phyloP scores from a whole-genome alignment of 2,329 filamentous ascomycete species.

The Penicillium sp. region DNA sequence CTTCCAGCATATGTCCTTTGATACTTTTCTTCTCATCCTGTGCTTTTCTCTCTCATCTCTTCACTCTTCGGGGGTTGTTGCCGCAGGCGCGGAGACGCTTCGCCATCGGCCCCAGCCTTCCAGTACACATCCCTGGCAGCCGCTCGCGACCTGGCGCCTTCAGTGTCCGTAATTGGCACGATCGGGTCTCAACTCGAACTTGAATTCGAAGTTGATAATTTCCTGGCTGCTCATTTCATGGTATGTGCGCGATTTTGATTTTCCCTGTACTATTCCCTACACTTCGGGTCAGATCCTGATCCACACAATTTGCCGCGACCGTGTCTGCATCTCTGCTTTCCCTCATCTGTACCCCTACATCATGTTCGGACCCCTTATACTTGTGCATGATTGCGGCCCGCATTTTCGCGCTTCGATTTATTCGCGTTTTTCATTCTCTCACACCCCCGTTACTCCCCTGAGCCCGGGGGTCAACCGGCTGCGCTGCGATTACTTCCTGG shows the following conservation, averaged over 20 bases:
- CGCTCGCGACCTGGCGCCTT: slow-evolving; percentile 20
- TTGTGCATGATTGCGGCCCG: neutral
- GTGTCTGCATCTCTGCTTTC: slow-evolving; percentile 19
- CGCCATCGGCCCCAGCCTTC: slow-evolving; percentile 18
- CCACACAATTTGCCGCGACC: slow-evolving; percentile 29
- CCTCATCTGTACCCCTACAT: slow-evolving; percentile 1
- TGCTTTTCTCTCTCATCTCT: slow-evolving; percentile 3
- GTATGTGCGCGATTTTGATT: slow-evolving; percentile 16
- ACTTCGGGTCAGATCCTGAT: slow-evolving; percentile 26
- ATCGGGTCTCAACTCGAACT: neutral
- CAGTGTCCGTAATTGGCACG: slow-evolving; percentile 2
- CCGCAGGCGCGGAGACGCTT: slow-evolving; percentile 2
- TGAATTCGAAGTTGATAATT: neutral
- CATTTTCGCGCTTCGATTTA: neutral
- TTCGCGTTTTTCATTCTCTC: slow-evolving; percentile 6
- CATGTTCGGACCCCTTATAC: neutral
- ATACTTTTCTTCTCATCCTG: slow-evolving; percentile 1
- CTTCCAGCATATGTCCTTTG: slow-evolving; percentile 1
- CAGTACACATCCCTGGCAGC: slow-evolving; percentile 35
- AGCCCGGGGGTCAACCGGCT: slow-evolving; percentile 8
- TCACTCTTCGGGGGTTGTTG: slow-evolving; percentile 11
- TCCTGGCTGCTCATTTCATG: slow-evolving; percentile 8
- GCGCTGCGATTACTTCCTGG: slow-evolving; percentile 20
- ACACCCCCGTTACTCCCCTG: slow-evolving; percentile 13
- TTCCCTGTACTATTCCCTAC: slow-evolving; percentile 14